phyloP scores from a whole-genome alignment of 176 grass and related monocot genomes.

The Hsuehochloa calcarea region DNA sequence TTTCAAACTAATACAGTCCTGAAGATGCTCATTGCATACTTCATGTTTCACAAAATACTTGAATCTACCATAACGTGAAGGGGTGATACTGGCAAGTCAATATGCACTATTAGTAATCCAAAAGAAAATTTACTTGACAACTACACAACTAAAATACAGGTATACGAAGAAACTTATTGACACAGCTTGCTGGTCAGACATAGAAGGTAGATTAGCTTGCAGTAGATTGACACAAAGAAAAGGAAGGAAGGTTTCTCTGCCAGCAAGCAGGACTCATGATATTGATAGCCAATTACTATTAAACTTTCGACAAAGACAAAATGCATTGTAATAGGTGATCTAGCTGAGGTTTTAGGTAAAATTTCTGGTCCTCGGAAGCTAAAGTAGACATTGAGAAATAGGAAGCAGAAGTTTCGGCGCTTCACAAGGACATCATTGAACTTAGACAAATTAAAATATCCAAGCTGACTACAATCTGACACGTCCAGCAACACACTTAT shows the following conservation, averaged over 20 bases:
- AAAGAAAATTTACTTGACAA: neutral
- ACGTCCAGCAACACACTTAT: neutral
- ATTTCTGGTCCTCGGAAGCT: neutral
- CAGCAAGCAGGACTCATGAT: neutral
- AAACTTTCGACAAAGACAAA: neutral
- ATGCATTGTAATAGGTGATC: neutral
- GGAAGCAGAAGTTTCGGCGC: neutral
- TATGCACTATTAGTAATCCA: neutral
- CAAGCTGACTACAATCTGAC: neutral
- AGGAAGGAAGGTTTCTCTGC: neutral
- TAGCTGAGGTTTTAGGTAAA: neutral
- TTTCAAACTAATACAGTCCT: neutral
- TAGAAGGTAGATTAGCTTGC: neutral
- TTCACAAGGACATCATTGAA: neutral
- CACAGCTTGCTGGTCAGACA: neutral
- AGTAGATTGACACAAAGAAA: neutral
- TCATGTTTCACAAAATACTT: neutral
- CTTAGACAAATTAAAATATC: constrained; percentile 1
- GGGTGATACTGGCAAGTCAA: neutral
- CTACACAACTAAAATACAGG: neutral
- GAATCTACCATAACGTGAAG: neutral
- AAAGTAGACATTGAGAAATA: neutral
- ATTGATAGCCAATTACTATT: neutral
- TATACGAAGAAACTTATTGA: neutral
- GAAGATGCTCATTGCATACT: neutral